phyloP scores from a whole-genome alignment of 2,329 filamentous ascomycete genomes.

The Neonectria hederae region DNA sequence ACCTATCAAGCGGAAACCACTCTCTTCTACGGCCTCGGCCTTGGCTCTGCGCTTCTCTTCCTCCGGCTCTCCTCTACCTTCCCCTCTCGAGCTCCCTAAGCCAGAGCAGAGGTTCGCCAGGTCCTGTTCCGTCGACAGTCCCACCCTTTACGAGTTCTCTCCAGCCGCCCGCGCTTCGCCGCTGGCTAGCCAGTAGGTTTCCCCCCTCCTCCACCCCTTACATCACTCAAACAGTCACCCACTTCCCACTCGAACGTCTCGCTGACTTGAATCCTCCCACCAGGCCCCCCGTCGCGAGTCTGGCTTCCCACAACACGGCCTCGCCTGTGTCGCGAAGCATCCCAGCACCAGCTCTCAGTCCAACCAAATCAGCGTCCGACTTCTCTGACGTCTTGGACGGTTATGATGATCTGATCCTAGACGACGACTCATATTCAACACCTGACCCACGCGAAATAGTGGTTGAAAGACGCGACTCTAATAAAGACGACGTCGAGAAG shows the following conservation, averaged over 20 bases:
- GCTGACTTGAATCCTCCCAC: slow-evolving; percentile 42
- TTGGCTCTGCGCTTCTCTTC: slow-evolving; percentile 40
- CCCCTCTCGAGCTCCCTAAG: slow-evolving; percentile 54
- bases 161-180: slow-evolving; percentile 32
- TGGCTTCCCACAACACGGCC: slow-evolving; percentile 37
- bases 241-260: slow-evolving; percentile 18
- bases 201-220: not conserved
- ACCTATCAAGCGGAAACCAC: slow-evolving; percentile 68
- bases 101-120: slow-evolving; percentile 65
- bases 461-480: slow-evolving; percentile 34
- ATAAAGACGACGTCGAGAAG: slow-evolving; percentile 41
- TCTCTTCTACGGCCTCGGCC: slow-evolving; percentile 59
- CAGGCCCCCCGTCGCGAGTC: slow-evolving; percentile 41
- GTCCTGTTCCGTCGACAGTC: slow-evolving; percentile 66
- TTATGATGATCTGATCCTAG: slow-evolving; percentile 55
- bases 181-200: slow-evolving; percentile 42
- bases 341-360: slow-evolving; percentile 52
- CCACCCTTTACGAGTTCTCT: slow-evolving; percentile 69
- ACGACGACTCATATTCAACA: slow-evolving; percentile 42
- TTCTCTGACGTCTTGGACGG: slow-evolving; percentile 54
- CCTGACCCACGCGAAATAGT: slow-evolving; percentile 41
- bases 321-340: slow-evolving; percentile 49
- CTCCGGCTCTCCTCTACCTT: slow-evolving; percentile 40
- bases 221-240: slow-evolving; percentile 15
- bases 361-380: slow-evolving; percentile 56